Percentiles rank a stretch among this genome's conserved stretches.
These are phyloP conservation scores for Suillus subalutaceus DNA, from an alignment of 768 basidiomycete genomes.

Conservation along the genomic window DNA sequence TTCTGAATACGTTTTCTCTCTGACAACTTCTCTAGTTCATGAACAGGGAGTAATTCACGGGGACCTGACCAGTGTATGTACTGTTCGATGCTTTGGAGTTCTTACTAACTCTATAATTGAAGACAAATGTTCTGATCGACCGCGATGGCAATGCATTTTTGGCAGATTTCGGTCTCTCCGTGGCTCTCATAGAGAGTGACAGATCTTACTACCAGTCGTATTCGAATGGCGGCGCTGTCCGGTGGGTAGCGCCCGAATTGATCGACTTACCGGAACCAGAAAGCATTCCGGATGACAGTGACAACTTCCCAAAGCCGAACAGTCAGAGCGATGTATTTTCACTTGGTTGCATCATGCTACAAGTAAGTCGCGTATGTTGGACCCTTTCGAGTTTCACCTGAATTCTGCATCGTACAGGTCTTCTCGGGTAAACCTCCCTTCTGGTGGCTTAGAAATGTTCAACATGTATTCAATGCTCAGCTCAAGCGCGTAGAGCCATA, in stretches of 20 bases:
- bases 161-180: neutral
- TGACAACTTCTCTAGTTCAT: constrained; percentile 3
- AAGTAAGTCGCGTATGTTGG: neutral
- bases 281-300: neutral
- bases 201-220: neutral
- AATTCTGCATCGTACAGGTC: neutral
- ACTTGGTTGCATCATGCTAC: constrained; percentile 4
- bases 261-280: neutral
- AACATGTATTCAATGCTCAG: neutral
- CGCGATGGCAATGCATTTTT: neutral
- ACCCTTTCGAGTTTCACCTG: neutral
- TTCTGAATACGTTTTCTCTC: neutral
- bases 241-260: neutral
- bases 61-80: constrained; percentile 2
- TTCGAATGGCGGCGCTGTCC: neutral
- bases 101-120: neutral
- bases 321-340: constrained; percentile 1
- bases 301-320: neutral
- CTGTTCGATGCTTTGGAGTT: neutral
- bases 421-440: constrained; percentile 1
- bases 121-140: constrained; percentile 1
- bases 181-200: neutral
- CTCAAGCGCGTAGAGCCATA: neutral
- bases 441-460: neutral
- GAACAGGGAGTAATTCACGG: neutral